These are phyloP conservation scores for Clavispora carvajalis DNA, from an alignment of 805 yeast species.

Conservation along the genomic window DNA sequence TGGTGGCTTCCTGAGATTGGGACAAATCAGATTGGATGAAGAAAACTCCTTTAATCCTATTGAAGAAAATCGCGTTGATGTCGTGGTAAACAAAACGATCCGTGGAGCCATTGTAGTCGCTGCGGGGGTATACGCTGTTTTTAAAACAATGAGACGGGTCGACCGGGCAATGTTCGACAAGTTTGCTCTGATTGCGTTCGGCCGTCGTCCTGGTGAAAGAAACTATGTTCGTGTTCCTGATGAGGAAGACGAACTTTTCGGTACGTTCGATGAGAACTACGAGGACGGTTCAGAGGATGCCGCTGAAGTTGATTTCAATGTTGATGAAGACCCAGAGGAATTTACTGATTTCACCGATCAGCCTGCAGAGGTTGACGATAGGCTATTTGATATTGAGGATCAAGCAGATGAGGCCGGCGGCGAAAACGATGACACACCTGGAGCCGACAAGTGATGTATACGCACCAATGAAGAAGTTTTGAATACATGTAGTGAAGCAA, in stretches of 20 bases:
- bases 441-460: not conserved
- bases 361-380: constrained; percentile 13
- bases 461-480: not conserved
- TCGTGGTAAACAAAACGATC: constrained; percentile 53
- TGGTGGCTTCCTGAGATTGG: constrained; percentile 72
- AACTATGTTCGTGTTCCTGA: constrained; percentile 39
- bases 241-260: constrained; percentile 38
- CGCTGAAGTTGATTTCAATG: constrained; percentile 20
- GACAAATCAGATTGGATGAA: constrained; percentile 80
- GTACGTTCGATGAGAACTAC: constrained; percentile 34
- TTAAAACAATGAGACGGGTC: constrained; percentile 29
- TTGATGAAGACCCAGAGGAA: constrained; percentile 17
- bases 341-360: constrained; percentile 11
- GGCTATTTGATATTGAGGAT: constrained; percentile 30
- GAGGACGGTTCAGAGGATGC: constrained; percentile 35
- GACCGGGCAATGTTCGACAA: constrained; percentile 31
- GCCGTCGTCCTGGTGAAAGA: constrained; percentile 36
- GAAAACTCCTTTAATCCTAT: constrained; percentile 50
- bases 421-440: not conserved
- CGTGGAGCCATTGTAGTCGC: constrained; percentile 48
- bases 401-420: constrained; percentile 16
- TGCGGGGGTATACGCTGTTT: constrained; percentile 35
- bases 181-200: constrained; percentile 23
- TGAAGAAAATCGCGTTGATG: constrained; percentile 59
- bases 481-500: too few relatives aligned